These are phyloP conservation scores for Isatis tinctoria DNA, from an alignment of 345 rosid genomes.

Conservation along the genomic window DNA sequence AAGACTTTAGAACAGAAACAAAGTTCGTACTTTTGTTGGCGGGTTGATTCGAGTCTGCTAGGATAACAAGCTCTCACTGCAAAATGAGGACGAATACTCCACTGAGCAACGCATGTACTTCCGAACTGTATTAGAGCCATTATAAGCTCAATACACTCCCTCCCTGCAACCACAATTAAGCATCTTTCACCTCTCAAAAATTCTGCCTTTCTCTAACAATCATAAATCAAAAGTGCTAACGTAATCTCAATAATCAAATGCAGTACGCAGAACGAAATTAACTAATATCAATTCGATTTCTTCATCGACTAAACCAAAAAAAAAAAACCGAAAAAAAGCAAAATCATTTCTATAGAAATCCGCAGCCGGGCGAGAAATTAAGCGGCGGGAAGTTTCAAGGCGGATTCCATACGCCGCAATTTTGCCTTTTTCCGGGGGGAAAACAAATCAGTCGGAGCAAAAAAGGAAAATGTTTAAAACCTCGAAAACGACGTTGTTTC, in stretches of 20 bases:
- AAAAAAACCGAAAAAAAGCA: not conserved
- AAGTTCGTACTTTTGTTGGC: slow-evolving; percentile 36
- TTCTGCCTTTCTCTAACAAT: not conserved
- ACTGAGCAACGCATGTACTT: slow-evolving; percentile 67
- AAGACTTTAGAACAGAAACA: not conserved
- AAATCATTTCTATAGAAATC: not conserved
- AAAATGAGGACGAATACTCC: slow-evolving; percentile 62
- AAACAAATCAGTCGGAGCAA: not conserved
- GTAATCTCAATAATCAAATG: not conserved
- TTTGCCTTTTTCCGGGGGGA: not conserved
- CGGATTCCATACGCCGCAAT: not conserved
- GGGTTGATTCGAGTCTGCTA: slow-evolving; percentile 25
- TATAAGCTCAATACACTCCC: slow-evolving; percentile 8
- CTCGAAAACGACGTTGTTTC: not conserved
- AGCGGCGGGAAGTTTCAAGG: not conserved
- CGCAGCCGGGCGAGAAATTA: not conserved
- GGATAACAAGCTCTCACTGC: slow-evolving; percentile 38
- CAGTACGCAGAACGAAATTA: not conserved
- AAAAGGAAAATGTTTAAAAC: not conserved
- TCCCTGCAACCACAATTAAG: slow-evolving; percentile 13
- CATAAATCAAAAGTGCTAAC: not conserved
- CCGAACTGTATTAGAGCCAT: slow-evolving; percentile 84
- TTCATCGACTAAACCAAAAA: not conserved
- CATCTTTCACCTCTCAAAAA: not conserved
- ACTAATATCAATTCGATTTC: not conserved